Percentiles rank a stretch among this genome's conserved stretches.
Evolutionary conservation across 2,329 filamentous ascomycete species (phyloP).

Genomic region (Colletotrichum caudatum): DNA sequence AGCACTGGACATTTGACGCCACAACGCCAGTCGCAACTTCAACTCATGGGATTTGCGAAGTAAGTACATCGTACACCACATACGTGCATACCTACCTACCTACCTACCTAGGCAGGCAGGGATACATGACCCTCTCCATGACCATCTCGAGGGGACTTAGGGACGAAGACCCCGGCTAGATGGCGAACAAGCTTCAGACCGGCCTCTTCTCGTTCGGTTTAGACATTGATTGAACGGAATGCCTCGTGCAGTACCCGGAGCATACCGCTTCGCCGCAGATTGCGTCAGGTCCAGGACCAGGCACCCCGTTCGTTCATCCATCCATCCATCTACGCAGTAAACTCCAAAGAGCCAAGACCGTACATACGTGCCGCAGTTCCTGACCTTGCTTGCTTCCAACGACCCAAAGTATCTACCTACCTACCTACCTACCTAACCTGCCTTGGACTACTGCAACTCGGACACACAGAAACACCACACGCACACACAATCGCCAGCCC

Average conservation of each 20-base stretch:
- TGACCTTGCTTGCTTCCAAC: conserved; percentile 5
- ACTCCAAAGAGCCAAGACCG: conserved; percentile 15
- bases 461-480: conserved; percentile 11
- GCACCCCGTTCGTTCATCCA: neutral
- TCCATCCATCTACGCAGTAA: neutral
- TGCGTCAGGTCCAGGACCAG: conserved; percentile 30
- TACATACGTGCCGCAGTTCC: conserved; percentile 14
- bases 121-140: conserved; percentile 9
- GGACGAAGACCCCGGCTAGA: neutral
- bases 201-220: conserved; percentile 12
- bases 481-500: too few relatives aligned
- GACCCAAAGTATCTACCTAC: neutral
- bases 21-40: conserved; percentile 24
- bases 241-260: neutral
- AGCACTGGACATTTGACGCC: conserved; percentile 36
- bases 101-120: neutral
- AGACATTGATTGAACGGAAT: conserved; percentile 1
- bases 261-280: conserved; percentile 19
- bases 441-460: neutral
- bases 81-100: too few relatives aligned
- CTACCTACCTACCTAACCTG: too few relatives aligned
- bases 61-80: too few relatives aligned
- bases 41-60: neutral
- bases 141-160: conserved; percentile 4
- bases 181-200: conserved; percentile 22